These are phyloP conservation scores for Yamadazyma oceani DNA, from an alignment of 1,139 yeast genomes.

Conservation along the genomic window DNA sequence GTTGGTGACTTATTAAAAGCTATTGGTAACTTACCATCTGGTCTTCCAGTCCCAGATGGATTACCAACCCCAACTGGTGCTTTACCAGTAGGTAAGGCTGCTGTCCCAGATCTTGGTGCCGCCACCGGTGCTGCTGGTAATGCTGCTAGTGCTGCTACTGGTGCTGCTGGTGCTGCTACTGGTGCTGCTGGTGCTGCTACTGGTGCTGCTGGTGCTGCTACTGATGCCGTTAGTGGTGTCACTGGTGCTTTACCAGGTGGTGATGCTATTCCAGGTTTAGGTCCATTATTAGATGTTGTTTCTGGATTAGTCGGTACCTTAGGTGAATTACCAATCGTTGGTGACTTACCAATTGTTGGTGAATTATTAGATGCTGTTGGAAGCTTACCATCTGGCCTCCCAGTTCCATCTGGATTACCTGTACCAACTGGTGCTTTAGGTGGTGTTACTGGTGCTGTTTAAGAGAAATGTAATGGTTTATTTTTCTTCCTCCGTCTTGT, in stretches of 20 bases:
- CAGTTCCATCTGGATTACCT: slow-evolving; percentile 13
- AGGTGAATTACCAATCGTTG: slow-evolving; percentile 11
- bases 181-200: slow-evolving; percentile 5
- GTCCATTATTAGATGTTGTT: slow-evolving; percentile 8
- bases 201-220: slow-evolving; percentile 7
- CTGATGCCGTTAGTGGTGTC: slow-evolving; percentile 3
- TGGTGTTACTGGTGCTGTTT: background rate
- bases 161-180: background rate
- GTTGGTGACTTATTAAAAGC: slow-evolving; percentile 12
- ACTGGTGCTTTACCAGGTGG: slow-evolving; percentile 6
- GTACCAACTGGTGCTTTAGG: slow-evolving; percentile 6
- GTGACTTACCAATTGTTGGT: slow-evolving; percentile 13
- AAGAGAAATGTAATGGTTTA: background rate
- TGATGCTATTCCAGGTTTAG: slow-evolving; percentile 5
- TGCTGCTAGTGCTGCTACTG: background rate
- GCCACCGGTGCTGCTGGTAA: background rate
- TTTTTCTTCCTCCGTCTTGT: background rate
- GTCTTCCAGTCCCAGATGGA: slow-evolving; percentile 9
- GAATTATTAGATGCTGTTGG: slow-evolving; percentile 11
- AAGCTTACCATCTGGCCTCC: slow-evolving; percentile 10
- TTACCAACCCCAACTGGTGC: slow-evolving; percentile 9
- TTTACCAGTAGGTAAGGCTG: slow-evolving; percentile 1
- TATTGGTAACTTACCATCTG: slow-evolving; percentile 10
- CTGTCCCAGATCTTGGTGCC: slow-evolving; percentile 1
- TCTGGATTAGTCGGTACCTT: slow-evolving; percentile 9